These are phyloP conservation scores for Penicillium flavigenum DNA, from an alignment of 495 filamentous ascomycete species.

Conservation along the genomic window DNA sequence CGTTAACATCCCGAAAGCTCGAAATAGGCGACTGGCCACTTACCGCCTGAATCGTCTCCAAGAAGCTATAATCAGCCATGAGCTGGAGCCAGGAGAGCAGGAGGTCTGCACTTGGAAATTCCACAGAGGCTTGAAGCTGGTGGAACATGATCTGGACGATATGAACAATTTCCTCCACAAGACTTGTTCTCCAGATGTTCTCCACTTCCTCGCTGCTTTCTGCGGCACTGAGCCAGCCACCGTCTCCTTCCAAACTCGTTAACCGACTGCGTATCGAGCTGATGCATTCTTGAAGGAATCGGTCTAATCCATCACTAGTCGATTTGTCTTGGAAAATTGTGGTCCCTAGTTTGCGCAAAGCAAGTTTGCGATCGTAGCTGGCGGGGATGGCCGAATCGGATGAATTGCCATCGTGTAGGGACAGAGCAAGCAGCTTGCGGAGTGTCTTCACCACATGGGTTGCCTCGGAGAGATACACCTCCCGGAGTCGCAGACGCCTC, in stretches of 20 bases:
- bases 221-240: conserved; percentile 52
- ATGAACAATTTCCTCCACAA: conserved; percentile 67
- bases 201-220: conserved; percentile 54
- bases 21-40: conserved; percentile 25
- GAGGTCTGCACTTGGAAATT: conserved; percentile 55
- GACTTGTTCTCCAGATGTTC: conserved; percentile 59
- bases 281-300: conserved; percentile 43
- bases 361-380: conserved; percentile 16
- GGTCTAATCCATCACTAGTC: conserved; percentile 25
- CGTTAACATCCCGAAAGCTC: not conserved
- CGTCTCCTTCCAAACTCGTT: conserved; percentile 45
- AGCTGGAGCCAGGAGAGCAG: conserved; percentile 73
- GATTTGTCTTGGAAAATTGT: conserved; percentile 35
- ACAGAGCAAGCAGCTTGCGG: conserved; percentile 46
- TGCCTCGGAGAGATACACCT: conserved; percentile 69
- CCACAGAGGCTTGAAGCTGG: conserved; percentile 56
- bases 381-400: conserved; percentile 4
- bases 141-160: conserved; percentile 72
- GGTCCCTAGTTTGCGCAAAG: conserved; percentile 33
- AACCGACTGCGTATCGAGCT: conserved; percentile 46
- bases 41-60: conserved; percentile 59
- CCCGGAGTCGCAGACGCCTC: conserved; percentile 61
- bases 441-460: conserved; percentile 44
- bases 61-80: conserved; percentile 62
- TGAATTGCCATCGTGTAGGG: conserved; percentile 26